Percentiles rank a stretch among this genome's conserved stretches.
These are phyloP conservation scores for Pascua sp. DNA, from an alignment of 1,284 basidiomycete species.

Conservation along the genomic window DNA sequence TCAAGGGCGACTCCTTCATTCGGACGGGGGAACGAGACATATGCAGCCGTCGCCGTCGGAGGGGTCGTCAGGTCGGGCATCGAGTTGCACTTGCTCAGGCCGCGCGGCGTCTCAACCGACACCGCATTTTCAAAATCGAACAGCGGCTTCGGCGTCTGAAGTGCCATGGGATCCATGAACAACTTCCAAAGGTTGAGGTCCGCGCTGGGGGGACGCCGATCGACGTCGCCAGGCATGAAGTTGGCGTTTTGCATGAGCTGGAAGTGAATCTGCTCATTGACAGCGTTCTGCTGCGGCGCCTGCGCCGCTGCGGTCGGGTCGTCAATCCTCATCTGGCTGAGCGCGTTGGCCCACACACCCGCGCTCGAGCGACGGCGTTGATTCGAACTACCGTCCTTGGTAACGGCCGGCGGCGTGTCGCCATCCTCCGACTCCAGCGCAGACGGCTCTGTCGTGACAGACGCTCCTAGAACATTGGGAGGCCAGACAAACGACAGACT, in stretches of 20 bases:
- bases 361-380: constrained; percentile 32
- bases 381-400: constrained; percentile 1
- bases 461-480: too few species aligned
- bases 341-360: constrained; percentile 38
- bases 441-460: too few species aligned
- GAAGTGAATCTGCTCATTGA: background rate
- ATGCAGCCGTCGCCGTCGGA: background rate
- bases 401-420: constrained; percentile 3
- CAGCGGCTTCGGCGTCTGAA: constrained; percentile 36
- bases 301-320: constrained; percentile 17
- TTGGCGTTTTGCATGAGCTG: constrained; percentile 7
- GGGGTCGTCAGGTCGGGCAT: constrained; percentile 42
- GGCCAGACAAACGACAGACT: too few species aligned
- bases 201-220: constrained; percentile 17
- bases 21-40: constrained; percentile 1
- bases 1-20: background rate
- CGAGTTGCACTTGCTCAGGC: constrained; percentile 38
- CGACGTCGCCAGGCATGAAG: constrained; percentile 8
- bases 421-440: constrained; percentile 4
- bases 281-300: background rate
- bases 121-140: constrained; percentile 15
- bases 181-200: constrained; percentile 44
- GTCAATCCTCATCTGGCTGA: constrained; percentile 40
- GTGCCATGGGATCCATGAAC: constrained; percentile 31
- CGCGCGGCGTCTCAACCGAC: constrained; percentile 5